Conservation (phyloP, 2,329 filamentous ascomycete genomes). For the Hypoxylon sp. region DNA sequence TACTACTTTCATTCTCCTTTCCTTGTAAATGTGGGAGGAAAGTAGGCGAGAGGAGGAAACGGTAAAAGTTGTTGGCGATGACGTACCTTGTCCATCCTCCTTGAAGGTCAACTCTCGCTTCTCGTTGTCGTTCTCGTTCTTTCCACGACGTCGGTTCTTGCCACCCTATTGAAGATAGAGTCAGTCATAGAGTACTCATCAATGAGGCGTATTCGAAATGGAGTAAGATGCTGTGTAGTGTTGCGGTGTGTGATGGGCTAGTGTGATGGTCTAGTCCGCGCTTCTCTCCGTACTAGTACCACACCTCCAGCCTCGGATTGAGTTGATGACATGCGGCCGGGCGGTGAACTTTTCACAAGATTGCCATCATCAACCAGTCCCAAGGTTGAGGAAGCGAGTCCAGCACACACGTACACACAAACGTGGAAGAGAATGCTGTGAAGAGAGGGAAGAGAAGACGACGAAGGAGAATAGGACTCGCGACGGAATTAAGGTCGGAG, state of each 20-base stretch:
- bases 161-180: slow-evolving; percentile 72
- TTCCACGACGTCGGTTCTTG: slow-evolving; percentile 97
- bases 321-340: slow-evolving; percentile 1
- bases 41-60: neutral
- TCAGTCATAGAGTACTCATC: slow-evolving; percentile 36
- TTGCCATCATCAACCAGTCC: neutral
- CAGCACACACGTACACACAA: slow-evolving; percentile 13
- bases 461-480: slow-evolving; percentile 16
- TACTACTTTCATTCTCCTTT: neutral
- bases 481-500: slow-evolving; percentile 19
- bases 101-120: slow-evolving; percentile 99
- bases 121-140: slow-evolving; percentile 99
- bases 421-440: no score
- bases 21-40: neutral
- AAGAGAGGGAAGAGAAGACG: slow-evolving; percentile 7
- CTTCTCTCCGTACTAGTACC: neutral
- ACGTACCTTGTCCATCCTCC: slow-evolving; percentile 87
- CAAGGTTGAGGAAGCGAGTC: neutral
- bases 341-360: neutral
- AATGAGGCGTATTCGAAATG: neutral
- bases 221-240: slow-evolving; percentile 31
- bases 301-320: neutral
- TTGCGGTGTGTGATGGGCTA: slow-evolving; percentile 16
- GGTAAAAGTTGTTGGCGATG: neutral
- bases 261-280: slow-evolving; percentile 1